Evolutionary conservation across 768 basidiomycete genomes (phyloP).

Genomic region (Hericium alpestre): DNA sequence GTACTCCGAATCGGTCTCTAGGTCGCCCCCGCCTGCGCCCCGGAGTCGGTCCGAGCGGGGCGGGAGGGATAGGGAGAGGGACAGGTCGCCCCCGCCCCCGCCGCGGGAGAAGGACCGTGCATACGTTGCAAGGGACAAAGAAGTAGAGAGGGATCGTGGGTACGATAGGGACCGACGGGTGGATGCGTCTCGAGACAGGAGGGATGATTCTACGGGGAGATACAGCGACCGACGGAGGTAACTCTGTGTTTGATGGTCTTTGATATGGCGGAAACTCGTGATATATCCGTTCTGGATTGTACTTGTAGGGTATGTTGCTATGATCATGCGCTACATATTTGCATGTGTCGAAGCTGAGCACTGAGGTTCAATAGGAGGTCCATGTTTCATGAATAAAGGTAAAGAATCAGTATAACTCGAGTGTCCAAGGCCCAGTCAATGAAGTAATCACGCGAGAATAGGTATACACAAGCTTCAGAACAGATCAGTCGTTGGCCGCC

Average conservation of each 20-base stretch:
- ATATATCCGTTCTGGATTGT: neutral
- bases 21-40: slow-evolving; percentile 6
- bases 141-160: neutral
- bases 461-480: no score
- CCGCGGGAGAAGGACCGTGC: neutral
- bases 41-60: slow-evolving; percentile 2
- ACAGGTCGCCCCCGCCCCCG: neutral
- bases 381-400: no score
- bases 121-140: slow-evolving; percentile 2
- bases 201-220: slow-evolving; percentile 10
- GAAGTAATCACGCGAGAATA: no score
- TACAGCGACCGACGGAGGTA: slow-evolving; percentile 9
- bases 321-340: neutral
- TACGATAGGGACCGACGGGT: no score
- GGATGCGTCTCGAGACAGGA: neutral
- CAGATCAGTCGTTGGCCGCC: neutral
- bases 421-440: no score
- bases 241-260: neutral
- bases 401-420: no score
- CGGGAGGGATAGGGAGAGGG: neutral
- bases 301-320: neutral
- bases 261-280: neutral
- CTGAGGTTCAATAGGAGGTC: no score
- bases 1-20: neutral
- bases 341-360: no score